These are phyloP conservation scores for Fusarium sp. DNA, from an alignment of 2,329 filamentous ascomycete genomes.

Conservation along the genomic window DNA sequence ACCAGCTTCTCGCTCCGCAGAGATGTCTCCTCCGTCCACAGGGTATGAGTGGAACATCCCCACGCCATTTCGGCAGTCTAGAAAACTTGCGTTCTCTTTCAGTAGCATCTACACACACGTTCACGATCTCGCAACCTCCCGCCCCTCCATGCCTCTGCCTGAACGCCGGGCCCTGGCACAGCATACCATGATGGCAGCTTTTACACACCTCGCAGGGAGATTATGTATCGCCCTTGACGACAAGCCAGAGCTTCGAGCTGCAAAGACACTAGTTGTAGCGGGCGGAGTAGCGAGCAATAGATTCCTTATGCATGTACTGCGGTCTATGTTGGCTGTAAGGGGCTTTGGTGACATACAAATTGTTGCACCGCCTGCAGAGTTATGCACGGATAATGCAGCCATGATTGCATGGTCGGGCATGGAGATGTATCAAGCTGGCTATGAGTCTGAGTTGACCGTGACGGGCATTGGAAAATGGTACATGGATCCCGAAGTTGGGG, in stretches of 20 bases:
- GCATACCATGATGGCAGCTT: conserved; percentile 81
- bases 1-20: conserved; percentile 66
- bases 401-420: conserved; percentile 97
- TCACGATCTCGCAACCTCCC: conserved; percentile 54
- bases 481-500: conserved; percentile 69
- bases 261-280: conserved; percentile 79
- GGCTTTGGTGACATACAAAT: conserved; percentile 71
- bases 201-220: conserved; percentile 86
- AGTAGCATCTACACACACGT: conserved; percentile 70
- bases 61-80: conserved; percentile 70
- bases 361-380: conserved; percentile 76
- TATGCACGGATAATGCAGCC: conserved; percentile 95
- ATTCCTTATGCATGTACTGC: conserved; percentile 77
- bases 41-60: conserved; percentile 71
- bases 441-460: conserved; percentile 69
- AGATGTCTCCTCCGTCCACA: conserved; percentile 58
- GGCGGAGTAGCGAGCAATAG: conserved; percentile 91
- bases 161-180: conserved; percentile 77
- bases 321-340: conserved; percentile 68
- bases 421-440: conserved; percentile 90
- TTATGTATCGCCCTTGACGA: conserved; percentile 73
- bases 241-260: conserved; percentile 44
- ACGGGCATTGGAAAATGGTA: conserved; percentile 76
- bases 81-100: conserved; percentile 76
- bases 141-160: conserved; percentile 57